Evolutionary conservation across 1,139 yeast species (phyloP).

Genomic region (Saccharomyces hybrid): DNA sequence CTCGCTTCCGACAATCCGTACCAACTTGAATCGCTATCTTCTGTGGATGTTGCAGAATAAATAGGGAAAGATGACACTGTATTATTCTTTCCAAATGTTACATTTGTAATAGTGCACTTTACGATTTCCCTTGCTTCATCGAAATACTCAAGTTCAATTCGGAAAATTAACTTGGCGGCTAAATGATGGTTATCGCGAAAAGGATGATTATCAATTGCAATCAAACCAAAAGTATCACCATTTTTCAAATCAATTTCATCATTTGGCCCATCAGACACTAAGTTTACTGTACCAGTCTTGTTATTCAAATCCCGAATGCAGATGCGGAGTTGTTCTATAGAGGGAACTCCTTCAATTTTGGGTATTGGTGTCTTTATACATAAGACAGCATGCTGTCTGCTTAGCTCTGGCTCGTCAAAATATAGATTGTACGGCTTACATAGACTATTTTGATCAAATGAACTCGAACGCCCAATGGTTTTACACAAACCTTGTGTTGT

Average conservation of each 20-base stretch:
- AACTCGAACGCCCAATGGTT: constrained; percentile 20
- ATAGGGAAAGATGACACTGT: not conserved
- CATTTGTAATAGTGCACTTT: not conserved
- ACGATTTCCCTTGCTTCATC: not conserved
- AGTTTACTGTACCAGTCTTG: constrained; percentile 21
- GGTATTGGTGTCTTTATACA: constrained; percentile 17
- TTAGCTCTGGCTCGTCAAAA: constrained; percentile 7
- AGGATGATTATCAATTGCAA: constrained; percentile 7
- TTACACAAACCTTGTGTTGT: constrained; percentile 13
- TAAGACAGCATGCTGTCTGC: constrained; percentile 19
- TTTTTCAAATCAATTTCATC: constrained; percentile 17
- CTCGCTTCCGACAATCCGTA: not conserved
- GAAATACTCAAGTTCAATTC: not conserved
- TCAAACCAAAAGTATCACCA: constrained; percentile 20
- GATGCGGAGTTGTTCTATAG: constrained; percentile 18
- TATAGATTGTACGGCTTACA: not conserved
- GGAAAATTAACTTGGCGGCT: constrained; percentile 11
- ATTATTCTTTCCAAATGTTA: not conserved
- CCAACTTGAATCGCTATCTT: not conserved
- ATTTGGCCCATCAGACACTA: constrained; percentile 12
- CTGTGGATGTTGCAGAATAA: not conserved
- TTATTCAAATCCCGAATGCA: constrained; percentile 20
- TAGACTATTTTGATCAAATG: constrained; percentile 1
- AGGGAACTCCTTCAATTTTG: constrained; percentile 6
- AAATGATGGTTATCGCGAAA: constrained; percentile 7